phyloP scores from a whole-genome alignment of 2,329 filamentous ascomycete species.

The Verticillium zaregamsianum region DNA sequence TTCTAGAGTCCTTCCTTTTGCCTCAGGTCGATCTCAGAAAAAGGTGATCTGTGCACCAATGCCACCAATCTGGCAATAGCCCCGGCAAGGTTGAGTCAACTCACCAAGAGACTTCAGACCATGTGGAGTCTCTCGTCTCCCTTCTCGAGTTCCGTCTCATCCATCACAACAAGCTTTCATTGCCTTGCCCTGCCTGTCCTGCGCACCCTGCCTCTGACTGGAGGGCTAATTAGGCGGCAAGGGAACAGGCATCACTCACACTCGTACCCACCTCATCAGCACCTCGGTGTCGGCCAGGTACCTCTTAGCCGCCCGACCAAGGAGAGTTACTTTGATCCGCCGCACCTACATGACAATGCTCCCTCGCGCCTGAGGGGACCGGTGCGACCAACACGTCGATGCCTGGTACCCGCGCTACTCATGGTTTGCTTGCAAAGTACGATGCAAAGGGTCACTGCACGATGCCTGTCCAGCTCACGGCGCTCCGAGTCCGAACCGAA shows the following conservation, averaged over 20 bases:
- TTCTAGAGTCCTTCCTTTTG: constrained; percentile 5
- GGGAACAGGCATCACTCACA: background rate
- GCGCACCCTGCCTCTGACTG: background rate
- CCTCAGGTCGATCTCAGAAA: background rate
- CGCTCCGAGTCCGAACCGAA: no score
- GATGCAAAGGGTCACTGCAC: background rate
- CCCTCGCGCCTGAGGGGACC: background rate
- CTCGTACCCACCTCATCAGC: background rate
- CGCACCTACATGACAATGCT: background rate
- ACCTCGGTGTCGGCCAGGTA: background rate
- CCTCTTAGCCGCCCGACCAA: background rate
- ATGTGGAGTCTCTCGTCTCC: background rate
- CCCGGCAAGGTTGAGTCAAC: constrained; percentile 1
- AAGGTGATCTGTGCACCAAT: background rate
- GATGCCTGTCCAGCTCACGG: no score
- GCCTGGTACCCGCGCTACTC: background rate
- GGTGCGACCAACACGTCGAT: no score
- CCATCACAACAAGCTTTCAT: background rate
- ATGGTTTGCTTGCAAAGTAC: background rate
- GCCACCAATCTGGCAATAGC: background rate
- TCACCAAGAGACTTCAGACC: background rate
- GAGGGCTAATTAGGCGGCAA: background rate
- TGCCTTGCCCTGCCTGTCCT: background rate
- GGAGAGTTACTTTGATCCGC: background rate
- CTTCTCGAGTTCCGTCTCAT: background rate